Evolutionary conservation across 73 alveolate genomes (phyloP).

Genomic region (Tetrahymena malaccensis): DNA sequence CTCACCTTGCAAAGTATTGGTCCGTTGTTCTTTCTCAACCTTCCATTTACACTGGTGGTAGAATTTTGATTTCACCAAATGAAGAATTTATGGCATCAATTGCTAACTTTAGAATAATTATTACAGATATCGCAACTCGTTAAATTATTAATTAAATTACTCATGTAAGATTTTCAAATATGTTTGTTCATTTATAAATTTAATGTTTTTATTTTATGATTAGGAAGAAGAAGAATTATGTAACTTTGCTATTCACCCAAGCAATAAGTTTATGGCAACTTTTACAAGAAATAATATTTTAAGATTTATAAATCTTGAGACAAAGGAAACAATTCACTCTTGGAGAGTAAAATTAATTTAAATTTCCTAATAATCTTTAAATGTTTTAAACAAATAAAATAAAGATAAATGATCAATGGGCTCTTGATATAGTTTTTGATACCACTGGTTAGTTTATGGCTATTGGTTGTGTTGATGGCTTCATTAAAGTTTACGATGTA

Average conservation of each 20-base stretch:
- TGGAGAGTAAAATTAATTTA: conserved; percentile 14
- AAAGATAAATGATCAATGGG: conserved; percentile 25
- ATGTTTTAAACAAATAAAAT: neutral
- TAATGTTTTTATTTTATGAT: neutral
- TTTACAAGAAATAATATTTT: conserved; percentile 31
- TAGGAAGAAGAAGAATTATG: conserved; percentile 27
- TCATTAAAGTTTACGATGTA: neutral
- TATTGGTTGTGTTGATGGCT: neutral
- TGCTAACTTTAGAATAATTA: neutral
- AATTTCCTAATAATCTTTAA: neutral
- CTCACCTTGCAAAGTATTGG: neutral
- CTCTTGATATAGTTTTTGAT: conserved; percentile 7
- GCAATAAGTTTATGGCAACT: conserved; percentile 39
- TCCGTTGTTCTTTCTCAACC: neutral
- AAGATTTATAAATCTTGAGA: conserved; percentile 16
- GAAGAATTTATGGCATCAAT: neutral
- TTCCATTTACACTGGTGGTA: neutral
- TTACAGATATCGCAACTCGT: neutral
- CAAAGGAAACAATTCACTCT: conserved; percentile 20
- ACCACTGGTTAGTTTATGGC: neutral
- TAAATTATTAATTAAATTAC: neutral
- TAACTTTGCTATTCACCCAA: conserved; percentile 7
- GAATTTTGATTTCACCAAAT: neutral
- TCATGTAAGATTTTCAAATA: neutral
- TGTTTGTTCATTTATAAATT: neutral